Conservation (phyloP, 768 basidiomycete genomes). For the Amanita exitialis region DNA sequence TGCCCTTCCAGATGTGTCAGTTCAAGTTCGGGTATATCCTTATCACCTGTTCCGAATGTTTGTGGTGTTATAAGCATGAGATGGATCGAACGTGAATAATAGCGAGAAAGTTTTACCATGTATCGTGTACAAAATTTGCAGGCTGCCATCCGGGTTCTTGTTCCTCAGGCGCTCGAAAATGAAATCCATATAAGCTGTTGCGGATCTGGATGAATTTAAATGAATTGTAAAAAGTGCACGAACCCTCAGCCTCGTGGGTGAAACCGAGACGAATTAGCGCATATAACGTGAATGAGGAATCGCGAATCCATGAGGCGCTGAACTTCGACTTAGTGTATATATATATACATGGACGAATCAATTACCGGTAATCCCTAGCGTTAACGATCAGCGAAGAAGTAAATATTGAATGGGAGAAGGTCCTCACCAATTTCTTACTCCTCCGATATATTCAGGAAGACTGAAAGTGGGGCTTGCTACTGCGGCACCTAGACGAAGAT, state of each 20-base stretch:
- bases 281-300: conserved; percentile 92
- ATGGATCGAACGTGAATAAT: neutral
- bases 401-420: neutral
- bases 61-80: conserved; percentile 3
- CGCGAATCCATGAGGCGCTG: conserved; percentile 88
- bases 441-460: conserved; percentile 86
- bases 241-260: conserved; percentile 84
- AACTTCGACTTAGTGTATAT: neutral
- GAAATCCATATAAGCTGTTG: conserved; percentile 79
- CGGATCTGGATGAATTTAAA: neutral
- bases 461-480: conserved; percentile 95
- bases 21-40: conserved; percentile 79
- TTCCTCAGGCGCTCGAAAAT: conserved; percentile 76
- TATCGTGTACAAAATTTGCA: conserved; percentile 98
- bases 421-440: conserved; percentile 74
- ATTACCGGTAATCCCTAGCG: conserved; percentile 54
- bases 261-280: conserved; percentile 91
- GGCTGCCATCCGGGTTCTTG: conserved; percentile 81
- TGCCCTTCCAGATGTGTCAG: conserved; percentile 83
- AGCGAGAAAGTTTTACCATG: conserved; percentile 44
- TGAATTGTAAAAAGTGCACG: neutral
- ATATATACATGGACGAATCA: neutral
- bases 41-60: conserved; percentile 36
- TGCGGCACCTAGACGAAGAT: conserved; percentile 54
- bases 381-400: neutral